Conservation (phyloP, 768 basidiomycete genomes). For the Termitomyces sp. region DNA sequence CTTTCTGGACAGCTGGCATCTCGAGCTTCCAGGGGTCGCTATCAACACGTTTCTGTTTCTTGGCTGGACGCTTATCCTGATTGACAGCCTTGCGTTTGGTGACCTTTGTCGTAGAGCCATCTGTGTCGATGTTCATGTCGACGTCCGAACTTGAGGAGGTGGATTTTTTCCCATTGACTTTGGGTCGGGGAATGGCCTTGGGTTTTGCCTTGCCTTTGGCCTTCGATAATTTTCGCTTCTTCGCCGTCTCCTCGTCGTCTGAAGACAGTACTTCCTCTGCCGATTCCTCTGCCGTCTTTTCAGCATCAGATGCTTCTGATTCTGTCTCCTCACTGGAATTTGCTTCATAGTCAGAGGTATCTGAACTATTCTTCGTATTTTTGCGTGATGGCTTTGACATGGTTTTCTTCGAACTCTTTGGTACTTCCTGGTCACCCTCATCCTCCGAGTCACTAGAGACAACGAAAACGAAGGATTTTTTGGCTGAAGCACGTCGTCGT, state of each 20-base stretch:
- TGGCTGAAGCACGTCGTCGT: slow-evolving; percentile 35
- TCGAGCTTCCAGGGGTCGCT: slow-evolving; percentile 79
- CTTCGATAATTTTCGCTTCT: slow-evolving; percentile 16
- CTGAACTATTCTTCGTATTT: slow-evolving; percentile 14
- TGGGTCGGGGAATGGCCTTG: slow-evolving; percentile 11
- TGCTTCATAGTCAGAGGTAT: slow-evolving; percentile 42
- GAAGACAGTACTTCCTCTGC: slow-evolving; percentile 26
- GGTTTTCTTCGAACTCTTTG: slow-evolving; percentile 20
- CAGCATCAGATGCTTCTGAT: slow-evolving; percentile 27
- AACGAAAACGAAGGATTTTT: slow-evolving; percentile 41
- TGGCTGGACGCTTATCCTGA: slow-evolving; percentile 38
- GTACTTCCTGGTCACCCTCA: slow-evolving; percentile 24
- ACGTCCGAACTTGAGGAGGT: slow-evolving; percentile 22
- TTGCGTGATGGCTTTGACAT: slow-evolving; percentile 18
- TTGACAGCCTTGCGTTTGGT: slow-evolving; percentile 35
- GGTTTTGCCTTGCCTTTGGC: slow-evolving; percentile 26
- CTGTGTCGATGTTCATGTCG: slow-evolving; percentile 59
- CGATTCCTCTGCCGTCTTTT: slow-evolving; percentile 20
- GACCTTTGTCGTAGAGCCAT: slow-evolving; percentile 28
- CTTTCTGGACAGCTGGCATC: slow-evolving; percentile 53
- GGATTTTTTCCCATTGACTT: slow-evolving; percentile 12
- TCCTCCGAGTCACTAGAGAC: slow-evolving; percentile 56
- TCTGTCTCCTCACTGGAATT: slow-evolving; percentile 24
- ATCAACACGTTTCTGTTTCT: slow-evolving; percentile 57
- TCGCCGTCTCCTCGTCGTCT: slow-evolving; percentile 29